Evolutionary conservation across 306 rosid genomes (phyloP).

Genomic region (Sophora flavescens): DNA sequence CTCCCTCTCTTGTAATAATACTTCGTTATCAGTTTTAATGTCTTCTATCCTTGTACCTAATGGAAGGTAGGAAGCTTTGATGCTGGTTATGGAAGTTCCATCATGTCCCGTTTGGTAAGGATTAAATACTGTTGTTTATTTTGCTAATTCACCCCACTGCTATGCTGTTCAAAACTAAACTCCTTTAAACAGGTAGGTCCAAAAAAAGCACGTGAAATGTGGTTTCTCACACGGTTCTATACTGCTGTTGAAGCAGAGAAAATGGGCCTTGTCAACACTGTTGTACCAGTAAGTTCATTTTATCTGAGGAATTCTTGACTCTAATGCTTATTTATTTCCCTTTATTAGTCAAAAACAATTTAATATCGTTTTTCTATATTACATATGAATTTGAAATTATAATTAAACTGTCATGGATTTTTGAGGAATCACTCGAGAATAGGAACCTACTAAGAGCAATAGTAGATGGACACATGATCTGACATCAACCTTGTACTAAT

Average conservation of each 20-base stretch:
- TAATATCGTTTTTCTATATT: neutral
- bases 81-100: slow-evolving; percentile 98
- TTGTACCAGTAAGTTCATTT: slow-evolving; percentile 72
- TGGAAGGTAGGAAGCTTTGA: slow-evolving; percentile 96
- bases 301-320: neutral
- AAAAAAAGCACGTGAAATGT: slow-evolving; percentile 88
- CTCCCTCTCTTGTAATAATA: neutral
- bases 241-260: slow-evolving; percentile 88
- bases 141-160: slow-evolving; percentile 15
- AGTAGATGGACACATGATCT: neutral
- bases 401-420: slow-evolving; percentile 1
- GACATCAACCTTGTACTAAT: slow-evolving; percentile 15
- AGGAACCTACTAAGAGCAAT: slow-evolving; percentile 7
- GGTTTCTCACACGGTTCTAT: slow-evolving; percentile 91
- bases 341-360: neutral
- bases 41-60: slow-evolving; percentile 14
- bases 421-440: slow-evolving; percentile 5
- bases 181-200: slow-evolving; percentile 73
- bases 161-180: slow-evolving; percentile 1
- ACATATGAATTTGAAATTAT: neutral
- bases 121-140: slow-evolving; percentile 9
- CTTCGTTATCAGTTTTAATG: neutral
- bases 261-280: slow-evolving; percentile 93
- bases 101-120: slow-evolving; percentile 91
- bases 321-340: neutral